Evolutionary conservation across 2,329 filamentous ascomycete species (phyloP), one percentile per base, ranked within the genome.

Genomic region (Epichloe baconii): DNA sequence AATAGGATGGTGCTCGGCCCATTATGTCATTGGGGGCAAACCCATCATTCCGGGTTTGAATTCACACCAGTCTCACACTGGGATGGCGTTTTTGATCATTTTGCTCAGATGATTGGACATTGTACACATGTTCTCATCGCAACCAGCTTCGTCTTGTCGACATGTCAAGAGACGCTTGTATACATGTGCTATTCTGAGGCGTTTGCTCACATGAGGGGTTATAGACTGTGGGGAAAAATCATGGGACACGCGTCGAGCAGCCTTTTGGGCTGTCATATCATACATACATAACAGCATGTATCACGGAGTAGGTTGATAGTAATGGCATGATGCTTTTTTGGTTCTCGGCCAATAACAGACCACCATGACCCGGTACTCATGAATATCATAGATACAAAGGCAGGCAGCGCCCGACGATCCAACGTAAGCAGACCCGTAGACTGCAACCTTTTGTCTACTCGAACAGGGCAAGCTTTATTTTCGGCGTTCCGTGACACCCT

Each of bases 1-100:
- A 55, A 53, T 67, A 58, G 61, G 44, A 31, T 2, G n/a, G 21
- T 12, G 17, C 3, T 2, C 31, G 31, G 31, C 10, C 31, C 31
- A 31, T 31, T 4, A 31, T 31, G 31, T 4, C 14, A 6, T 21
- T 12, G 17, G 11, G 7, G 17, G 12, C 19, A n/a, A 38, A 38
- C 5, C 5, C 37, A 38, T 38, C 14, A 15, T 38, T 14, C 14
- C 14, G 37, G 37, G 5, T n/a, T n/a, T 6, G 41, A 17, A 23
- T 12, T 7, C 41, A 19, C 11, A 43, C 11, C 3, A 23, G 41
- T 31, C 10, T 43, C n/a, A 23, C 41, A 43, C 14, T 21, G 17
- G 41, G 17, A 21, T 23, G 40, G 40, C 40, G 40, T 42, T 42
- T 15, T 42, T 42, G 40, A 19, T 17, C 21, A 42, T 17, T 12